Conservation (phyloP, 2,329 filamentous ascomycete genomes). For the Fusarium sp. region DNA sequence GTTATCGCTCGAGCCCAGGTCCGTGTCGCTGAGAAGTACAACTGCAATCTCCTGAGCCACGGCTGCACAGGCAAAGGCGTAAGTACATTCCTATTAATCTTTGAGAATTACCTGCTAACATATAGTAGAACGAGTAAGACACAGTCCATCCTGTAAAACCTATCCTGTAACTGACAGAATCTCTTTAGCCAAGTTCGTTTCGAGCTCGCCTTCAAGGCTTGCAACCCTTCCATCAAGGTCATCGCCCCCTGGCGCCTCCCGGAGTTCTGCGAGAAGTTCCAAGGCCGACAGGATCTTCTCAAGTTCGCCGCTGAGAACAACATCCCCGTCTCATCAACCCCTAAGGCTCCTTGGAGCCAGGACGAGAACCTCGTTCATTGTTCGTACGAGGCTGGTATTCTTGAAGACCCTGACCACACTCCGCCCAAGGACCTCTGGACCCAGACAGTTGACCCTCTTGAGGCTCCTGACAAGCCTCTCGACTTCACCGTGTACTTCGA, state of each 20-base stretch:
- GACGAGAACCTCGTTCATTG: conserved; percentile 50
- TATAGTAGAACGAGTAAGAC: conserved; percentile 48
- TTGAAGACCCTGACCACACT: conserved; percentile 67
- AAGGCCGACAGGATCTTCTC: conserved; percentile 41
- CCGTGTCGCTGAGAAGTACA: conserved; percentile 51
- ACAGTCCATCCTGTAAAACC: not conserved
- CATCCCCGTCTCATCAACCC: conserved; percentile 80
- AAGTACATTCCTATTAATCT: conserved; percentile 50
- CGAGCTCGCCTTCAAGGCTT: conserved; percentile 56
- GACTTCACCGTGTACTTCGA: conserved; percentile 75
- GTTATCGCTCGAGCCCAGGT: conserved; percentile 70
- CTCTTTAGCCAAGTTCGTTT: conserved; percentile 54
- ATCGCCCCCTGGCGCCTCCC: conserved; percentile 81
- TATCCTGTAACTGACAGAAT: conserved; percentile 9
- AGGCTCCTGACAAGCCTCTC: conserved; percentile 72
- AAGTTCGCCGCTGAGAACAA: conserved; percentile 74
- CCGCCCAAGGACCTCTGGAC: conserved; percentile 80
- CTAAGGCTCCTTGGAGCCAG: conserved; percentile 76
- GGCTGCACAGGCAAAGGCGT: conserved; percentile 72
- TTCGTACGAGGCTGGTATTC: conserved; percentile 34
- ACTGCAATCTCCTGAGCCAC: conserved; percentile 58
- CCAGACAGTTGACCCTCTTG: conserved; percentile 69
- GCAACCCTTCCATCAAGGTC: conserved; percentile 74
- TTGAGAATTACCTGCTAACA: conserved; percentile 1
- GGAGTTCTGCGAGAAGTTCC: conserved; percentile 77